Conservation (phyloP, 2,329 filamentous ascomycete genomes). For the Juglanconis sp. region DNA sequence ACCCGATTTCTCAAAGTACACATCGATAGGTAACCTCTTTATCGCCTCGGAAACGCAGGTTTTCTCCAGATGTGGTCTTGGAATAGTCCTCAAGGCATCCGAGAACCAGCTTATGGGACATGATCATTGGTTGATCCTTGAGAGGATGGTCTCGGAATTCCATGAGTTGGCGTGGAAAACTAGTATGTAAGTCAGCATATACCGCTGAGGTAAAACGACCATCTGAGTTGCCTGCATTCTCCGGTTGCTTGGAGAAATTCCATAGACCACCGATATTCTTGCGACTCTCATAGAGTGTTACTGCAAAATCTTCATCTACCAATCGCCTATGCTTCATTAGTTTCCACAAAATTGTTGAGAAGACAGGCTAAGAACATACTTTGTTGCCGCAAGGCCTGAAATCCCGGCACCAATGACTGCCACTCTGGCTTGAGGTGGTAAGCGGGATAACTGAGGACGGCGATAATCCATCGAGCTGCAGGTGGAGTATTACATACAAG, state of each 20-base stretch:
- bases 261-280: neutral
- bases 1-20: neutral
- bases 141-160: conserved; percentile 3
- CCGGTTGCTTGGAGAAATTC: neutral
- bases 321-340: neutral
- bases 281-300: neutral
- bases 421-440: neutral
- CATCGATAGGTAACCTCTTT: neutral
- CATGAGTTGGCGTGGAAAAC: conserved; percentile 9
- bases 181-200: neutral
- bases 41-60: neutral
- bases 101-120: neutral
- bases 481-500: no score
- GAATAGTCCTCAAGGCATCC: neutral
- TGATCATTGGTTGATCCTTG: neutral
- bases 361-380: neutral
- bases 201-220: neutral
- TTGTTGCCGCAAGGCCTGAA: neutral
- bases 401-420: conserved; percentile 4
- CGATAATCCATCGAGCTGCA: no score
- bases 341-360: no score
- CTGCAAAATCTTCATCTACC: neutral
- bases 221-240: neutral
- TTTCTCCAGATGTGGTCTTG: neutral
- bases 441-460: no score